Evolutionary conservation across 305 asterid genomes (phyloP).

Genomic region (Fraxinus xanthoxyloides): DNA sequence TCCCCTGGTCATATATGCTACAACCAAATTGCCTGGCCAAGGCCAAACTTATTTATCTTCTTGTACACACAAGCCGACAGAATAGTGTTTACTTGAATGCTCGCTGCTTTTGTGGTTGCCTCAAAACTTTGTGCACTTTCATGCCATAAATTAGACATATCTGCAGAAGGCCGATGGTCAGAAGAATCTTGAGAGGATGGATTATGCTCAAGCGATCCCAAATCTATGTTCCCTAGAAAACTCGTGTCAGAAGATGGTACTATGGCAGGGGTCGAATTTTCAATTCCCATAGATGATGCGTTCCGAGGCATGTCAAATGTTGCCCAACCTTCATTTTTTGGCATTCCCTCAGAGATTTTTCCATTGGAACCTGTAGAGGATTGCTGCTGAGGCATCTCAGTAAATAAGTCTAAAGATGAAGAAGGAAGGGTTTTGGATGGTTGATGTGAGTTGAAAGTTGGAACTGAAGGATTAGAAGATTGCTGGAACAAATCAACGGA

Average conservation of each 20-base stretch:
- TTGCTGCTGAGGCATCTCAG: slow-evolving; percentile 38
- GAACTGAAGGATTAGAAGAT: slow-evolving; percentile 35
- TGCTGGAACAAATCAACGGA: slow-evolving; percentile 43
- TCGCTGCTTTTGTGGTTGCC: slow-evolving; percentile 25
- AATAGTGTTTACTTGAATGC: slow-evolving; percentile 38
- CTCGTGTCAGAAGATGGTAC: slow-evolving; percentile 47
- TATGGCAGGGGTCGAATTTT: slow-evolving; percentile 27
- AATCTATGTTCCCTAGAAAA: slow-evolving; percentile 31
- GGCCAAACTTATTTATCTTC: neutral
- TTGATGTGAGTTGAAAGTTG: slow-evolving; percentile 40
- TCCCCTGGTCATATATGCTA: neutral
- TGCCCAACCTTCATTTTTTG: slow-evolving; percentile 78
- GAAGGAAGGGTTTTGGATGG: slow-evolving; percentile 33
- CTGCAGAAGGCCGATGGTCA: slow-evolving; percentile 33
- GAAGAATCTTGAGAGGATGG: slow-evolving; percentile 33
- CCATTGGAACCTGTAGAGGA: slow-evolving; percentile 38
- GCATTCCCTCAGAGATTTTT: slow-evolving; percentile 33
- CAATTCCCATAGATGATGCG: slow-evolving; percentile 28
- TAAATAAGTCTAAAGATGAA: slow-evolving; percentile 48
- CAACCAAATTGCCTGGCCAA: slow-evolving; percentile 7
- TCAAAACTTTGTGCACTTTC: slow-evolving; percentile 29
- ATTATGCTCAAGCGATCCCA: slow-evolving; percentile 40
- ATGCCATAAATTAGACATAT: slow-evolving; percentile 31
- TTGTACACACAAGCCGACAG: neutral
- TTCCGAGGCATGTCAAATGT: slow-evolving; percentile 69